Conservation (phyloP, 2,329 filamentous ascomycete genomes). For the Epichloe brachyelytri region DNA sequence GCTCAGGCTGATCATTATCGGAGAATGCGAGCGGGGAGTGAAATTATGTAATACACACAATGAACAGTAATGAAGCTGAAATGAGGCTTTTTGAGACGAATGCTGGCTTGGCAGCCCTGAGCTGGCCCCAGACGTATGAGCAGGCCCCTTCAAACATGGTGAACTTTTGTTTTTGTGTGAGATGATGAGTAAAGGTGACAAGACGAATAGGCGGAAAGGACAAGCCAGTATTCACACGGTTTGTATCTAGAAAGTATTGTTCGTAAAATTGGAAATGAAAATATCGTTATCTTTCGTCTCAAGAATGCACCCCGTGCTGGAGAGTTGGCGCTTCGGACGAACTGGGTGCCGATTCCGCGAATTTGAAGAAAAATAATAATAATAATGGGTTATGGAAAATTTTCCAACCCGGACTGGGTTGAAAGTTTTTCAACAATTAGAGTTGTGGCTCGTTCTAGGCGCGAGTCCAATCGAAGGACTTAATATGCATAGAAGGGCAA, state of each 20-base stretch:
- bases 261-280: neutral
- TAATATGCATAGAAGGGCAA: conserved; percentile 7
- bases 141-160: conserved; percentile 21
- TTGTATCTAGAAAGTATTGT: neutral
- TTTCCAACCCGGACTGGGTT: neutral
- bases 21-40: neutral
- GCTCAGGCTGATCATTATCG: neutral
- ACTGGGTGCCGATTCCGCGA: neutral
- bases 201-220: no score
- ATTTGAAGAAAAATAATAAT: neutral
- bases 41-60: conserved; percentile 38
- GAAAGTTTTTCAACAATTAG: neutral
- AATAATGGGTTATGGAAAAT: neutral
- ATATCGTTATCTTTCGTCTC: neutral
- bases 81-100: conserved; percentile 49
- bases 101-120: conserved; percentile 39
- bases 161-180: neutral
- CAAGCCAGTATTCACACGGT: neutral
- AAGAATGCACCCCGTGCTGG: neutral
- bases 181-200: neutral
- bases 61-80: conserved; percentile 76
- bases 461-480: conserved; percentile 14
- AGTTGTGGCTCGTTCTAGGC: conserved; percentile 6
- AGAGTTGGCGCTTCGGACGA: neutral
- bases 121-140: conserved; percentile 25